These are phyloP conservation scores for Agrocybe pediades DNA, from an alignment of 768 basidiomycete species.

Conservation along the genomic window DNA sequence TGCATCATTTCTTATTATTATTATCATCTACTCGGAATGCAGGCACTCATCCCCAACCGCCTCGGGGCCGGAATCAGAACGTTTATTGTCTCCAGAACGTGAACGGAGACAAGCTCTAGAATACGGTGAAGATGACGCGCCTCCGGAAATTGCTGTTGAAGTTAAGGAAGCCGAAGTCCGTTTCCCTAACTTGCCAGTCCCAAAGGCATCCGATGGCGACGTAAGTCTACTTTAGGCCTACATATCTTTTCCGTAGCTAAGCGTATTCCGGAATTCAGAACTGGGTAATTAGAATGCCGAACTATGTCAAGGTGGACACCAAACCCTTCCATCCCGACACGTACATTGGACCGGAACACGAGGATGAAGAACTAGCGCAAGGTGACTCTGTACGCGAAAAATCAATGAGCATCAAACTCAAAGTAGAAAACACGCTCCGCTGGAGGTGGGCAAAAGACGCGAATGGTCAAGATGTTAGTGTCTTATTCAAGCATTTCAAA, in stretches of 20 bases:
- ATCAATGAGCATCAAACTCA: slow-evolving; percentile 82
- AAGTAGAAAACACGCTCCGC: slow-evolving; percentile 91
- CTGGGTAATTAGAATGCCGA: slow-evolving; percentile 94
- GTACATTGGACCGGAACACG: slow-evolving; percentile 82
- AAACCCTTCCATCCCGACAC: slow-evolving; percentile 89
- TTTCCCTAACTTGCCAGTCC: slow-evolving; percentile 87
- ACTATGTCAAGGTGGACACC: slow-evolving; percentile 87
- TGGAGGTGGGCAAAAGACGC: slow-evolving; percentile 93
- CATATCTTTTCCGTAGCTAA: slow-evolving; percentile 1
- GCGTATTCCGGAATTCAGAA: slow-evolving; percentile 45
- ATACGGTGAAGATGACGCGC: slow-evolving; percentile 79
- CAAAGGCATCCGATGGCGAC: slow-evolving; percentile 77
- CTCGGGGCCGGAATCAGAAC: slow-evolving; percentile 64
- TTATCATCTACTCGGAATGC: slow-evolving; percentile 14
- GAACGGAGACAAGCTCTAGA: slow-evolving; percentile 73
- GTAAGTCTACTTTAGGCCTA: slow-evolving; percentile 45
- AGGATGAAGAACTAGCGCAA: slow-evolving; percentile 61
- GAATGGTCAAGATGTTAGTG: slow-evolving; percentile 73
- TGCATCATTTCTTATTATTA: slow-evolving; percentile 5
- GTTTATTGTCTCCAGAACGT: slow-evolving; percentile 59
- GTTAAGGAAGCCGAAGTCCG: slow-evolving; percentile 71
- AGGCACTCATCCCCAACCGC: slow-evolving; percentile 44
- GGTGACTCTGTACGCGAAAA: slow-evolving; percentile 70
- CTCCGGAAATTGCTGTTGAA: slow-evolving; percentile 53
- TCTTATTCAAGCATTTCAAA: background rate